Conservation (phyloP, 345 rosid species). For the Adansonia digitata region DNA sequence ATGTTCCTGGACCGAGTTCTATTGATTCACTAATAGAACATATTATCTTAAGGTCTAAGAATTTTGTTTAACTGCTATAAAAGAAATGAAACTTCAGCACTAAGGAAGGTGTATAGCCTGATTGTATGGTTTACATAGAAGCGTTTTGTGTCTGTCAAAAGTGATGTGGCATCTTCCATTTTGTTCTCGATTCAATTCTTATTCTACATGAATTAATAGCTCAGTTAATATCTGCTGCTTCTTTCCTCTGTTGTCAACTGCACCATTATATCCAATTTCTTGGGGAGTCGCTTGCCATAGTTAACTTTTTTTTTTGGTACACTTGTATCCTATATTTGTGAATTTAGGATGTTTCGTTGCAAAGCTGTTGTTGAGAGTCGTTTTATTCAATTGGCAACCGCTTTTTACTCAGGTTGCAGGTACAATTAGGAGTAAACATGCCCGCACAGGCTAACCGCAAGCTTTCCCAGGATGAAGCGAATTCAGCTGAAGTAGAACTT, state of each 20-base stretch:
- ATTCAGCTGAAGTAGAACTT: slow-evolving; percentile 58
- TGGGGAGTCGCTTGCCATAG: not conserved
- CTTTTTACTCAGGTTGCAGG: slow-evolving; percentile 53
- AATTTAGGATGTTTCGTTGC: not conserved
- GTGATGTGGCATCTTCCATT: not conserved
- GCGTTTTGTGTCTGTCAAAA: not conserved
- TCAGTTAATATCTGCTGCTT: too few relatives aligned
- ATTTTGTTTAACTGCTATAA: not conserved
- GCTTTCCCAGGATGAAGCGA: slow-evolving; percentile 41
- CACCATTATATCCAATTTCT: too few relatives aligned
- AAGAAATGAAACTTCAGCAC: not conserved
- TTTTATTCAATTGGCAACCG: not conserved
- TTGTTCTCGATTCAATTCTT: not conserved
- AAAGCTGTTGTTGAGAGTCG: not conserved
- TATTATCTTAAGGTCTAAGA: not conserved
- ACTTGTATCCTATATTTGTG: not conserved
- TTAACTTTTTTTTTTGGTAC: not conserved
- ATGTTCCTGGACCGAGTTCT: not conserved
- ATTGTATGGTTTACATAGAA: not conserved
- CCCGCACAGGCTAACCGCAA: slow-evolving; percentile 81
- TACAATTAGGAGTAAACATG: slow-evolving; percentile 95
- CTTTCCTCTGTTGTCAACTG: too few relatives aligned
- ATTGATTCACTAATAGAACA: not conserved
- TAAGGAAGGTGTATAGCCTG: not conserved
- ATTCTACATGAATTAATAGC: too few relatives aligned